Percentiles rank a stretch among this genome's conserved stretches.
These are phyloP conservation scores for Aspergillus hiratsukae DNA, from an alignment of 2,329 filamentous ascomycete genomes.

Conservation along the genomic window DNA sequence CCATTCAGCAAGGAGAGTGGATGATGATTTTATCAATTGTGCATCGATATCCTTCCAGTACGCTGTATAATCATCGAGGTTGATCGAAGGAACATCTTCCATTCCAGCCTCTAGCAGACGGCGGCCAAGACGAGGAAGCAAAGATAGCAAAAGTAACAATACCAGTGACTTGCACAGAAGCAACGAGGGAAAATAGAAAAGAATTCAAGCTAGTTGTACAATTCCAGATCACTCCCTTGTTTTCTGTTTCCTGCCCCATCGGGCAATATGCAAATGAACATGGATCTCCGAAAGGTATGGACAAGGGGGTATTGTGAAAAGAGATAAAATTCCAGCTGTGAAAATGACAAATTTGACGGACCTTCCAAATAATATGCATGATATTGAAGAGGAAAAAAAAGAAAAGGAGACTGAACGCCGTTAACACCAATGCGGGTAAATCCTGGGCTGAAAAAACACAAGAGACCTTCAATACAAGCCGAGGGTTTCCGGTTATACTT, in stretches of 20 bases:
- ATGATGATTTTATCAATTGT: background rate
- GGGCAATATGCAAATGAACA: background rate
- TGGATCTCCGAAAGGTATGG: background rate
- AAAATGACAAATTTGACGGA: background rate
- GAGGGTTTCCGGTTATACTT: slow-evolving; percentile 11
- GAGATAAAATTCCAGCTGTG: background rate
- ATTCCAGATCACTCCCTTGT: background rate
- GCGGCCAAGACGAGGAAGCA: background rate
- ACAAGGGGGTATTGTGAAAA: background rate
- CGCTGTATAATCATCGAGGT: background rate
- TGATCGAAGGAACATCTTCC: background rate
- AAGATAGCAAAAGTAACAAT: background rate
- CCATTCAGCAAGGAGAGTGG: background rate
- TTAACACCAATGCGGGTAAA: background rate
- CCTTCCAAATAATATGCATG: background rate
- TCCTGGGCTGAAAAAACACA: slow-evolving; percentile 7
- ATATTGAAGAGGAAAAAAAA: background rate
- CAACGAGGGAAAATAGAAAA: background rate
- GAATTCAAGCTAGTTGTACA: background rate
- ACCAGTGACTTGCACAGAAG: background rate
- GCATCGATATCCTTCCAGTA: background rate
- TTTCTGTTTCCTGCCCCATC: background rate
- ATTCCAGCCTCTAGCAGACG: background rate
- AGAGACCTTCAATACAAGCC: background rate
- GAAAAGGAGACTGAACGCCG: background rate